These are phyloP conservation scores for Panicum virgatum DNA, from an alignment of 202 grass and related monocot genomes.

Conservation along the genomic window DNA sequence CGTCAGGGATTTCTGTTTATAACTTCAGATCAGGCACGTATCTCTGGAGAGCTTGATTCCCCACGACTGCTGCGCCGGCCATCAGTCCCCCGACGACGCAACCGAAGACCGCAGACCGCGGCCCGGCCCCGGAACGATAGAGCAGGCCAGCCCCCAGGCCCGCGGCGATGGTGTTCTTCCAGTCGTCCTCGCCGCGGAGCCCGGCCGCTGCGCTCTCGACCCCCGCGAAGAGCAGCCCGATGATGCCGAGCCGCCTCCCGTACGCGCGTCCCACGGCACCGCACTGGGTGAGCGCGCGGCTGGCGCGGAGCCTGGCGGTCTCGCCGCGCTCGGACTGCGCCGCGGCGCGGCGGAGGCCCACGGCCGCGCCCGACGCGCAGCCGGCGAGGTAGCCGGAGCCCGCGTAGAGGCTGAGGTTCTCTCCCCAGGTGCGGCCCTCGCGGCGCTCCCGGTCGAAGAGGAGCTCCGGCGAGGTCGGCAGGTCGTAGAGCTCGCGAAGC, in stretches of 20 bases:
- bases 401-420: constrained; percentile 44
- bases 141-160: constrained; percentile 46
- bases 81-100: constrained; percentile 50
- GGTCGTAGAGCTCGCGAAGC: constrained; percentile 52
- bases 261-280: constrained; percentile 46
- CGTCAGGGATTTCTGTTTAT: constrained; percentile 24
- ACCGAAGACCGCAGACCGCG: constrained; percentile 48
- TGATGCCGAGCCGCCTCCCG: constrained; percentile 43
- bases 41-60: constrained; percentile 36
- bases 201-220: constrained; percentile 34
- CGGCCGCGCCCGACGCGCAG: constrained; percentile 9
- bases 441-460: constrained; percentile 48
- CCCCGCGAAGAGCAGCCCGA: constrained; percentile 47
- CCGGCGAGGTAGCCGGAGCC: constrained; percentile 47
- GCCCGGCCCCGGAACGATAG: constrained; percentile 32
- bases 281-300: constrained; percentile 53
- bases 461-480: constrained; percentile 62
- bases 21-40: constrained; percentile 43
- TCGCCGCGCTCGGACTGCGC: constrained; percentile 46
- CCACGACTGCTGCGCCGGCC: constrained; percentile 38
- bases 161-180: constrained; percentile 45
- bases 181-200: constrained; percentile 38
- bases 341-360: constrained; percentile 32
- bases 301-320: constrained; percentile 47
- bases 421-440: constrained; percentile 33